Evolutionary conservation across 345 rosid species (phyloP), one percentile per base, ranked within the genome.

Genomic region (Gossypioides kirkii): DNA sequence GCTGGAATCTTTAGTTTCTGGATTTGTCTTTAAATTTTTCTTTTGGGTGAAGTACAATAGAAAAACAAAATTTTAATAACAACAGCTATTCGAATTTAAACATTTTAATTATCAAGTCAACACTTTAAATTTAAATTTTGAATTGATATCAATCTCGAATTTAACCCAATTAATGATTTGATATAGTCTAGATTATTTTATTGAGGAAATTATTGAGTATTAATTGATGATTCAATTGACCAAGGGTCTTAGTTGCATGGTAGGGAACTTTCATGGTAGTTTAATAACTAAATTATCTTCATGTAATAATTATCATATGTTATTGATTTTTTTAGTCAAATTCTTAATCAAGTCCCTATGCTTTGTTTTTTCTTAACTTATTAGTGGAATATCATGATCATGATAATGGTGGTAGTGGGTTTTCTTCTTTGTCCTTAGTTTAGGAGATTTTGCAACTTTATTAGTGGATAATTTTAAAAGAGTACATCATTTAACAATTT

Each of bases 61-160:
- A n/a, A n/a, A n/a, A n/a, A n/a, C n/a, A n/a, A n/a, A n/a, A n/a
- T n/a, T n/a, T n/a, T n/a, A n/a, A n/a, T n/a, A n/a, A n/a, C n/a
- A n/a, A n/a, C n/a, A n/a, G n/a, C n/a, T n/a, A n/a, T n/a, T n/a
- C n/a, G n/a, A n/a, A n/a, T n/a, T n/a, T n/a, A n/a, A 32, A 32
- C 1, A 32, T 1, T 0, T 28, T 28, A 28, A 28, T 28, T 0
- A 28, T 28, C 3, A 0, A 0, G 0, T 4, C 0, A 28, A 28
- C 0, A 28, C 4, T 0, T 5, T 4, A 32, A 32, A 4, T 32
- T 32, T 32, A 32, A 32, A 6, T 32, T 4, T 32, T 32, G 4
- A 32, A 32, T 32, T 4, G 38, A 32, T 32, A 32, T 6, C 0
- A 32, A 32, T 32, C 6, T 32, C 6, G 0, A 32, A 32, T 32